Evolutionary conservation across 352 stramenopile genomes (phyloP), one percentile per base, ranked within the genome.

Genomic region (Globisporangium carolinianum): DNA sequence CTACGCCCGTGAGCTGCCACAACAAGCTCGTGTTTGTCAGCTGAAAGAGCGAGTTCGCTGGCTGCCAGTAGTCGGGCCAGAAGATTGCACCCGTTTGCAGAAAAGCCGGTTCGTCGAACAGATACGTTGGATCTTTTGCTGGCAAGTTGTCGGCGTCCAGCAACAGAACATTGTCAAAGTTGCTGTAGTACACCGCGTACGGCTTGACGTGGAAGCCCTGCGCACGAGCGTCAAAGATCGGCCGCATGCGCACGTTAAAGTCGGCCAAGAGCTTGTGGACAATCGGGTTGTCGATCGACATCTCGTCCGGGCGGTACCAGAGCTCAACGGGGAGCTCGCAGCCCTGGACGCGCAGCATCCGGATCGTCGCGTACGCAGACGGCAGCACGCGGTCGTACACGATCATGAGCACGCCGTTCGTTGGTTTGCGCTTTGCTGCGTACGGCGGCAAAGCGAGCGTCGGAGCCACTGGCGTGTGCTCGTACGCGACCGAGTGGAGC

Each of bases 61-160:
- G 83, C 48, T 91, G 80, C 82, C 84, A 93, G 56, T 83, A 92
- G 61, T 93, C 83, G 3, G 83, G 83, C 83, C 86, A 95, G 60
- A 94, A 95, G 55, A 94, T 79, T 32, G 86, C 86, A 41, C 86
- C 84, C 0, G 81, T 90, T 9, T 63, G 61, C 24, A 87, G 37
- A 38, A 93, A 94, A 63, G 89, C 79, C 2, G 75, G 77, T 8
- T 89, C 75, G 41, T 91, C 77, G 48, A 95, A 95, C 36, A 95
- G 62, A 61, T 92, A 94, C 17, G 79, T 89, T 37, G 86, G 86
- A 69, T 95, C 86, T 55, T 83, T 83, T 1, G 79, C 68, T 3
- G 86, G 78, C 35, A 94, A 67, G 37, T 94, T 95, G 65, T 95
- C 86, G 1, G 80, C 79, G 55, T 95, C 83, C 36, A 95, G 52